Evolutionary conservation across 371 early-diverging fungal genomes (phyloP).

Genomic region (Fennellomyces sp.): DNA sequence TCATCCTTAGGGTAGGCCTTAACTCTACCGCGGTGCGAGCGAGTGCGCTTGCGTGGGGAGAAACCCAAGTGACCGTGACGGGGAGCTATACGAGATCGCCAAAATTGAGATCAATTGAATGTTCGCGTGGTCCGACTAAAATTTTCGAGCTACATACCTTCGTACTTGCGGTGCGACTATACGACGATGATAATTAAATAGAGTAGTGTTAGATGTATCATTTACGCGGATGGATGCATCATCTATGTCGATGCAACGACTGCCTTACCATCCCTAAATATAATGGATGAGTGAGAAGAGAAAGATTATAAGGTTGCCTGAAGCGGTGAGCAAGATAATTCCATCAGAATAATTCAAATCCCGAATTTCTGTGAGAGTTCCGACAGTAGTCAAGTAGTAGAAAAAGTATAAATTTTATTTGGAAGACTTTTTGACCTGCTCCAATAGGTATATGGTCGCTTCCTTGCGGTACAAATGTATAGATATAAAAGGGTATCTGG

Average conservation of each 20-base stretch:
- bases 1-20: slow-evolving; percentile 99
- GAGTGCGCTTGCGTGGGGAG: slow-evolving; percentile 98
- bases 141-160: slow-evolving; percentile 14
- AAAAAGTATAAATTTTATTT: no score
- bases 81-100: slow-evolving; percentile 77
- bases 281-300: slow-evolving; percentile 25
- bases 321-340: neutral
- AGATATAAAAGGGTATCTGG: no score
- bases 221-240: slow-evolving; percentile 16
- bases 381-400: no score
- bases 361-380: neutral
- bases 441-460: no score
- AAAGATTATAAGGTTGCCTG: slow-evolving; percentile 5
- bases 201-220: slow-evolving; percentile 7
- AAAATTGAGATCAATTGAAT: slow-evolving; percentile 3
- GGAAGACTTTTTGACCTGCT: neutral
- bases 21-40: slow-evolving; percentile 93
- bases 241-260: slow-evolving; percentile 7
- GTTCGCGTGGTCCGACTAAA: neutral
- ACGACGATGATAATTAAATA: slow-evolving; percentile 4
- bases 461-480: no score
- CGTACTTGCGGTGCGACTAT: slow-evolving; percentile 29
- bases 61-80: slow-evolving; percentile 99
- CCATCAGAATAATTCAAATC: neutral
- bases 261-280: slow-evolving; percentile 26